Percentiles rank a stretch among this genome's conserved stretches.
Evolutionary conservation across 352 stramenopile species (phyloP).

Genomic region (Phytophthora constricta): DNA sequence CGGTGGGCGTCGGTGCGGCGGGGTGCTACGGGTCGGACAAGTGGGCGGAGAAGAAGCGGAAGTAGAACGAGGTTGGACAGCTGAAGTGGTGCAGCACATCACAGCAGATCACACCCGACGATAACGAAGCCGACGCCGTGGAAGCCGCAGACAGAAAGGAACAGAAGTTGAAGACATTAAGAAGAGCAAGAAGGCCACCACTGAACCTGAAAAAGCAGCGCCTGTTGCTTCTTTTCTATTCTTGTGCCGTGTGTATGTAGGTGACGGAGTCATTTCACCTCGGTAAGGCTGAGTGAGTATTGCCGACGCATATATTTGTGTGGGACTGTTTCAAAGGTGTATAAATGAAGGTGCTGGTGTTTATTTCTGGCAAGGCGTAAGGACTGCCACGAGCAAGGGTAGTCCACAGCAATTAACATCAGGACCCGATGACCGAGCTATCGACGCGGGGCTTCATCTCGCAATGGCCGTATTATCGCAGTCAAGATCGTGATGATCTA

Average conservation of each 20-base stretch:
- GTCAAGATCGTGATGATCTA: conserved; percentile 1
- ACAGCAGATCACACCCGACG: conserved; percentile 25
- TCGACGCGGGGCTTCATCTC: conserved; percentile 35
- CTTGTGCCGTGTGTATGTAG: neutral
- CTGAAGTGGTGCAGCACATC: conserved; percentile 16
- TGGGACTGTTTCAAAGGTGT: neutral
- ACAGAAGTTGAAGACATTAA: conserved; percentile 28
- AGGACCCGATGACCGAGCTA: conserved; percentile 29
- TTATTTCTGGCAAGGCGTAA: conserved; percentile 23
- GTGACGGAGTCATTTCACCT: too few relatives aligned
- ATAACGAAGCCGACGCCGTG: conserved; percentile 4
- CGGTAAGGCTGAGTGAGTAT: too few relatives aligned
- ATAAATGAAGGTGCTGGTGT: conserved; percentile 1
- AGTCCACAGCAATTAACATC: neutral
- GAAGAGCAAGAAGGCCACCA: conserved; percentile 25
- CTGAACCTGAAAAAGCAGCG: conserved; percentile 9
- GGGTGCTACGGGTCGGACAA: conserved; percentile 71
- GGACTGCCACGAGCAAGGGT: neutral
- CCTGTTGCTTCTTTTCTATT: neutral
- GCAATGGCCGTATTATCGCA: conserved; percentile 34
- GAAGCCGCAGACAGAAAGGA: conserved; percentile 14
- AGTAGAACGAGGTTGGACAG: conserved; percentile 25
- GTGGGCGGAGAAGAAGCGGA: conserved; percentile 56
- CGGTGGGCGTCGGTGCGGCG: conserved; percentile 56
- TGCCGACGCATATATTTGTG: neutral